Evolutionary conservation across 345 rosid genomes (phyloP).

Genomic region (Lepidium sativum): DNA sequence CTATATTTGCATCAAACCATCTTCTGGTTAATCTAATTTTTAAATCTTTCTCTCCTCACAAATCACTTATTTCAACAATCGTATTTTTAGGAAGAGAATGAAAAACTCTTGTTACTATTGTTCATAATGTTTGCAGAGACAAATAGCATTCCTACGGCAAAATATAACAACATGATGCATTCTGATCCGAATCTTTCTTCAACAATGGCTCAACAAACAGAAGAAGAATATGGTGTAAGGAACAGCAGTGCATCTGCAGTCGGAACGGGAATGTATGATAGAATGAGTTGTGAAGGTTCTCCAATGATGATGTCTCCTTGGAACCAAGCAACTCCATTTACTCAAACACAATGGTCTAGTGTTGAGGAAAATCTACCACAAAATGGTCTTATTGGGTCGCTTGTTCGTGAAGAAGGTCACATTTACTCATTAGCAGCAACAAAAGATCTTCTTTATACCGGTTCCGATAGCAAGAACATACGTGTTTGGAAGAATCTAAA

Average conservation of each 20-base stretch:
- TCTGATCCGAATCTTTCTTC: conserved; percentile 40
- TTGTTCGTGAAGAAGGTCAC: conserved; percentile 90
- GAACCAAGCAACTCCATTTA: conserved; percentile 62
- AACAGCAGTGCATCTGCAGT: conserved; percentile 67
- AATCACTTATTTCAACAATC: neutral
- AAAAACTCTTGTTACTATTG: neutral
- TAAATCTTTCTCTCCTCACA: neutral
- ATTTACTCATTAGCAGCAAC: conserved; percentile 83
- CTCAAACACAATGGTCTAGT: conserved; percentile 38
- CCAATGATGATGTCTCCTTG: conserved; percentile 97
- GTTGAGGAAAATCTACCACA: conserved; percentile 42
- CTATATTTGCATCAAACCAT: conserved; percentile 23
- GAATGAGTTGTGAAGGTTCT: conserved; percentile 83
- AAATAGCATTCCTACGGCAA: conserved; percentile 26
- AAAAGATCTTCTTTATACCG: conserved; percentile 83
- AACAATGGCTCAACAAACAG: conserved; percentile 15
- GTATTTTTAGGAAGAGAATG: neutral
- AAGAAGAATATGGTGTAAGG: conserved; percentile 43
- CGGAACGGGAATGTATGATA: conserved; percentile 41
- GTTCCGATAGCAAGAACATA: conserved; percentile 94
- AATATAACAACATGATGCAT: conserved; percentile 26
- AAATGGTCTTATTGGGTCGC: conserved; percentile 73
- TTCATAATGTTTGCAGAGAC: conserved; percentile 28
- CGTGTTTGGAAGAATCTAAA: conserved; percentile 90
- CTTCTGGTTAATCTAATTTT: conserved; percentile 4